Percentiles rank a stretch among this genome's conserved stretches.
phyloP scores from a whole-genome alignment of 2,329 filamentous ascomycete species.

The Onygenales sp. region DNA sequence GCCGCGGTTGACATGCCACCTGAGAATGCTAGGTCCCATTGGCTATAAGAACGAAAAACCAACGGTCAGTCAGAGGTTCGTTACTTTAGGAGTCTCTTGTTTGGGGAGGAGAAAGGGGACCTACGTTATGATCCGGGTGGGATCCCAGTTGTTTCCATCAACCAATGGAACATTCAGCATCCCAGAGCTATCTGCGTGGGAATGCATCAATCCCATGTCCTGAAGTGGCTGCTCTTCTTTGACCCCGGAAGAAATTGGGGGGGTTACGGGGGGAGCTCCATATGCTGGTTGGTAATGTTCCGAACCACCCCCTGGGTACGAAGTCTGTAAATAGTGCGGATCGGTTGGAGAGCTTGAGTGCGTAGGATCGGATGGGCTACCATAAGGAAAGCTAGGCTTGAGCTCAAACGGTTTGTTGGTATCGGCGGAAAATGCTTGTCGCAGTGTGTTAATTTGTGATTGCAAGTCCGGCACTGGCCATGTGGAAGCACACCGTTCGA shows the following conservation, averaged over 20 bases:
- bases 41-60: conserved; percentile 41
- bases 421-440: conserved; percentile 86
- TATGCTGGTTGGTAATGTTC: conserved; percentile 1
- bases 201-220: conserved; percentile 27
- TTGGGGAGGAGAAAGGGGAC: conserved; percentile 27
- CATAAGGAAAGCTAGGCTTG: conserved; percentile 78
- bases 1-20: conserved; percentile 44
- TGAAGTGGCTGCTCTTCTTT: conserved; percentile 65
- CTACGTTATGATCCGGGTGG: conserved; percentile 81
- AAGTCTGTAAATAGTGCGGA: conserved; percentile 34
- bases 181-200: conserved; percentile 33
- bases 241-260: conserved; percentile 65
- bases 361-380: conserved; percentile 60
- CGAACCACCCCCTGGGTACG: not conserved
- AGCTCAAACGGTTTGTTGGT: conserved; percentile 75
- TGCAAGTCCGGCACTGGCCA: conserved; percentile 89
- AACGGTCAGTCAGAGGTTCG: not conserved
- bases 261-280: conserved; percentile 54
- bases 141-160: conserved; percentile 70
- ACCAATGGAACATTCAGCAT: conserved; percentile 49
- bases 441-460: conserved; percentile 77
- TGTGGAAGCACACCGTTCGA: conserved; percentile 72
- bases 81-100: not conserved
- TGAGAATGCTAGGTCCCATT: conserved; percentile 94
- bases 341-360: conserved; percentile 52